These are phyloP conservation scores for Suillus brevipes DNA, from an alignment of 768 basidiomycete species.

Conservation along the genomic window DNA sequence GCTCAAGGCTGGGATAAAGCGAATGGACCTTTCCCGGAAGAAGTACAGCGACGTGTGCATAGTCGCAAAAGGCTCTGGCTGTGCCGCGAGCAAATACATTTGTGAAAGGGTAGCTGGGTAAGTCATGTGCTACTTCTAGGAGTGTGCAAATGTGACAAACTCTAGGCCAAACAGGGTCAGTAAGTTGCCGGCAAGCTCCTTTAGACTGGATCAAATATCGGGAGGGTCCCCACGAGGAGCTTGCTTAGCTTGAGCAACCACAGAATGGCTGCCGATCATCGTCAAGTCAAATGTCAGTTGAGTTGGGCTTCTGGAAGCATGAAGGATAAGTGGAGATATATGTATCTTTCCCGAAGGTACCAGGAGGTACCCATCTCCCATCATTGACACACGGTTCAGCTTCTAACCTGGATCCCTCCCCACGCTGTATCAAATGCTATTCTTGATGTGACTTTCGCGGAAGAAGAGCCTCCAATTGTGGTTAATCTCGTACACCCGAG, in stretches of 20 bases:
- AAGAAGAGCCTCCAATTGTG: constrained; percentile 18
- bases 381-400: constrained; percentile 12
- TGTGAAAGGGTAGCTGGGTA: constrained; percentile 23
- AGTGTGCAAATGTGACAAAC: neutral
- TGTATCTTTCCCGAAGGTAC: neutral
- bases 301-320: constrained; percentile 31
- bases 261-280: constrained; percentile 39
- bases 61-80: constrained; percentile 37
- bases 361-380: neutral
- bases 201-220: constrained; percentile 39
- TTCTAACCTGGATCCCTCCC: constrained; percentile 32
- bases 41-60: constrained; percentile 27
- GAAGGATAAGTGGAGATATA: constrained; percentile 24
- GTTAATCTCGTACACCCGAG: constrained; percentile 37
- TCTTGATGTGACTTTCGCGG: constrained; percentile 29
- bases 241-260: constrained; percentile 34
- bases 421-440: constrained; percentile 28
- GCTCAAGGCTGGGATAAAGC: constrained; percentile 17
- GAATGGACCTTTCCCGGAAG: constrained; percentile 33
- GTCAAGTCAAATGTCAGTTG: constrained; percentile 35
- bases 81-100: constrained; percentile 36
- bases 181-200: constrained; percentile 32
- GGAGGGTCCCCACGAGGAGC: constrained; percentile 36
- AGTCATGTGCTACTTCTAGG: constrained; percentile 11
- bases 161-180: constrained; percentile 24